These are phyloP conservation scores for Alternaria sp. DNA, from an alignment of 2,329 filamentous ascomycete species.

Conservation along the genomic window DNA sequence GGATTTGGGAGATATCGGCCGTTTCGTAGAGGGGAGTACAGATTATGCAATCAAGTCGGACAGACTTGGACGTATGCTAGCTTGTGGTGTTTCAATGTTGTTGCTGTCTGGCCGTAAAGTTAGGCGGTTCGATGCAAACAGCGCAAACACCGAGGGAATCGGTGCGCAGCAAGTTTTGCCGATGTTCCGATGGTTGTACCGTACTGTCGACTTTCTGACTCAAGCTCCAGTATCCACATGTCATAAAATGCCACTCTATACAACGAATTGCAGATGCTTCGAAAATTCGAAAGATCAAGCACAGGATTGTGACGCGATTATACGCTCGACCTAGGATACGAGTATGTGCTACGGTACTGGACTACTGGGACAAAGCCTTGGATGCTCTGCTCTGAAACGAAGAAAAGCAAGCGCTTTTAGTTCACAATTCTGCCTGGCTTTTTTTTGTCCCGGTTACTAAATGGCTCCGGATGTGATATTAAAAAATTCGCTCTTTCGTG, in stretches of 20 bases:
- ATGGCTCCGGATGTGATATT: neutral
- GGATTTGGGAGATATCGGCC: neutral
- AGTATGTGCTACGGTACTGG: neutral
- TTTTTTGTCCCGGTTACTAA: neutral
- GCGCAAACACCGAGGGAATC: slow-evolving; percentile 28
- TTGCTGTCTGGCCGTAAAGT: slow-evolving; percentile 40
- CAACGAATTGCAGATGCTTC: neutral
- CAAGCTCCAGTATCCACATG: neutral
- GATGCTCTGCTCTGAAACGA: neutral
- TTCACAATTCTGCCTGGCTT: neutral
- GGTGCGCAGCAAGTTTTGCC: slow-evolving; percentile 21
- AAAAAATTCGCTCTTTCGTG: neutral
- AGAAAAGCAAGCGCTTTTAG: neutral
- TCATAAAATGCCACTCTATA: neutral
- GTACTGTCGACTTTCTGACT: neutral
- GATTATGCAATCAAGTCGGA: neutral
- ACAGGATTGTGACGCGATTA: neutral
- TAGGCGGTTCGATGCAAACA: slow-evolving; percentile 37
- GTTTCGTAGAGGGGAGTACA: neutral
- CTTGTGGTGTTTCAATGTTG: slow-evolving; percentile 20
- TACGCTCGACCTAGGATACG: neutral
- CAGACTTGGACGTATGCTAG: neutral
- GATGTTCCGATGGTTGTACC: slow-evolving; percentile 1
- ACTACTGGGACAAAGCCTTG: neutral
- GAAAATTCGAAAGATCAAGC: neutral